Conservation (phyloP, 306 rosid genomes). For the Sechiopsis laciniata region DNA sequence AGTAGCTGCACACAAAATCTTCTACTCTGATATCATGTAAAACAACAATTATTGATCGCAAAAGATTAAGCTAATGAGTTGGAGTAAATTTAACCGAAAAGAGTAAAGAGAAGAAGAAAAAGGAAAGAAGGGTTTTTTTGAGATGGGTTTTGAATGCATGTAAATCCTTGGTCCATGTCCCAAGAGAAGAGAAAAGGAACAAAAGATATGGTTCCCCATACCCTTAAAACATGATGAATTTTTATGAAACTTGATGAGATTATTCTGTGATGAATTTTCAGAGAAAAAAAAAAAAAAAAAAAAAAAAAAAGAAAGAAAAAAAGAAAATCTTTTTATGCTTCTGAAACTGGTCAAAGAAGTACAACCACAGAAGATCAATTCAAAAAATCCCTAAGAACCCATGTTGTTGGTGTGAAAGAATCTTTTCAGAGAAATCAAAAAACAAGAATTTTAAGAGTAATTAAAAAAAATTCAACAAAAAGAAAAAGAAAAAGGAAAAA, state of each 20-base stretch:
- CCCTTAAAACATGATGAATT: constrained; percentile 30
- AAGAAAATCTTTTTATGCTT: neutral
- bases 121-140: neutral
- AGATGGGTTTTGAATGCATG: too few relatives aligned
- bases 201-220: constrained; percentile 26
- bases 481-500: constrained; percentile 12
- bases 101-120: neutral
- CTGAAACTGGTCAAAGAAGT: constrained; percentile 21
- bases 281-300: neutral
- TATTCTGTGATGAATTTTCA: constrained; percentile 13
- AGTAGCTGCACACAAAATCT: too few relatives aligned
- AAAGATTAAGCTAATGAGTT: too few relatives aligned
- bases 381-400: constrained; percentile 1
- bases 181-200: neutral
- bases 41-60: too few relatives aligned
- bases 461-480: neutral
- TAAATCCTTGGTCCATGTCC: too few relatives aligned
- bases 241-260: neutral
- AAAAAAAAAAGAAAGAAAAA: neutral
- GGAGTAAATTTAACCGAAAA: too few relatives aligned
- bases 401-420: constrained; percentile 19
- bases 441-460: neutral
- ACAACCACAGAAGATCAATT: constrained; percentile 14
- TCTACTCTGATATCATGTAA: too few relatives aligned
- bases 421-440: neutral